Percentiles rank a stretch among this genome's conserved stretches.
These are phyloP conservation scores for Excoecaria agallocha DNA, from an alignment of 345 rosid species.

Conservation along the genomic window DNA sequence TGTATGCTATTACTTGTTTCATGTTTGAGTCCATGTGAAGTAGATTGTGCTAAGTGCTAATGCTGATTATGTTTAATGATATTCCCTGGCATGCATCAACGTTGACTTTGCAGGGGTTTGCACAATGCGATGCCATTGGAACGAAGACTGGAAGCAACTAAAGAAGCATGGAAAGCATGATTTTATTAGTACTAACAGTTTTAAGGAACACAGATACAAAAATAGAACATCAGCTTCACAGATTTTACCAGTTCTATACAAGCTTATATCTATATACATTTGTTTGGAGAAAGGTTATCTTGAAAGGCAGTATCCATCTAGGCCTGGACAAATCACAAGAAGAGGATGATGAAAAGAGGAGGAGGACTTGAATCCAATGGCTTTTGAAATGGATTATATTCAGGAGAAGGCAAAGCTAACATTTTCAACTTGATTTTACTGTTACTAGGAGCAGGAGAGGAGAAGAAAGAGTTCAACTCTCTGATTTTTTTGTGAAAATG, in stretches of 20 bases:
- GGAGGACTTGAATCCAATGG: no score
- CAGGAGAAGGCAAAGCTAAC: no score
- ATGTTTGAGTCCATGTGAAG: background rate
- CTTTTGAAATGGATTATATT: no score
- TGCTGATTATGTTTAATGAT: no score
- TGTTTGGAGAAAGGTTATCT: background rate
- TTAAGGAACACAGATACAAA: background rate
- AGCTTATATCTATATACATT: background rate
- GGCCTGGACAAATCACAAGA: background rate
- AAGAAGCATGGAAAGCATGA: background rate
- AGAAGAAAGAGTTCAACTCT: no score
- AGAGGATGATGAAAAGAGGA: background rate
- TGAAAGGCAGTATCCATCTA: background rate
- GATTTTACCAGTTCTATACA: background rate
- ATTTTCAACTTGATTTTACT: no score
- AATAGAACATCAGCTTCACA: background rate
- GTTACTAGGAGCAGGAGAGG: no score
- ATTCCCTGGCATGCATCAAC: no score
- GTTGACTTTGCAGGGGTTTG: background rate
- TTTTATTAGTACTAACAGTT: background rate
- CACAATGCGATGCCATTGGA: background rate
- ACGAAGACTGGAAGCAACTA: background rate
- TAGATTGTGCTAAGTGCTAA: background rate
- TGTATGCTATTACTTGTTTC: no score
- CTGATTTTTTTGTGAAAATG: no score